Evolutionary conservation across 2,329 filamentous ascomycete species (phyloP).

Genomic region (Cladosporium austrohemisphaericum): DNA sequence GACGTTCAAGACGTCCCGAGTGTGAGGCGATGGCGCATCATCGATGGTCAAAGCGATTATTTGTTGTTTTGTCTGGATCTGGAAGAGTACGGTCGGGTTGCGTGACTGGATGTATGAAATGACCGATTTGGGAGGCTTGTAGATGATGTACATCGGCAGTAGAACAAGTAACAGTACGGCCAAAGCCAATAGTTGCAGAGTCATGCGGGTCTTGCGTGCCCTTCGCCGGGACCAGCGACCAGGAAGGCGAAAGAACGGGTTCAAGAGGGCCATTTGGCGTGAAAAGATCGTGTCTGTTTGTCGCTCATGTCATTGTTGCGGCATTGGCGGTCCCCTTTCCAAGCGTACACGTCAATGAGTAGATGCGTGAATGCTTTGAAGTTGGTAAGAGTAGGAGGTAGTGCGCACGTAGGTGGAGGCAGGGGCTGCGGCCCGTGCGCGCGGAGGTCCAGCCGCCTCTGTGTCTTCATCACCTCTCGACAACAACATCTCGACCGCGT

Average conservation of each 20-base stretch:
- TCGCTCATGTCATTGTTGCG: too few relatives aligned
- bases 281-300: too few relatives aligned
- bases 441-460: too few relatives aligned
- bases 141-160: conserved; percentile 64
- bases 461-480: too few relatives aligned
- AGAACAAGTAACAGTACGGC: conserved; percentile 27
- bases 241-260: conserved; percentile 31
- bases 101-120: conserved; percentile 66
- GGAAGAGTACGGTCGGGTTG: conserved; percentile 78
- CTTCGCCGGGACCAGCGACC: conserved; percentile 31
- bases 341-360: too few relatives aligned
- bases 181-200: conserved; percentile 24
- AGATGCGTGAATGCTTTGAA: too few relatives aligned
- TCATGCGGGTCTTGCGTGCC: conserved; percentile 31
- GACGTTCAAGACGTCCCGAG: conserved; percentile 64
- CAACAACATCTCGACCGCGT: too few relatives aligned
- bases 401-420: too few relatives aligned
- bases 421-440: too few relatives aligned
- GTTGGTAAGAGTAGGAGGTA: too few relatives aligned
- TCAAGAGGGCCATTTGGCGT: conserved; percentile 30
- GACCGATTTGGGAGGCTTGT: conserved; percentile 72
- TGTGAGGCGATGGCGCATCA: conserved; percentile 74
- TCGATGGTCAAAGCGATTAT: conserved; percentile 82
- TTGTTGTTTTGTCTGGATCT: conserved; percentile 57
- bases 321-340: too few relatives aligned